phyloP scores from a whole-genome alignment of 768 basidiomycete genomes.

The Phlebiopsis gigantea region DNA sequence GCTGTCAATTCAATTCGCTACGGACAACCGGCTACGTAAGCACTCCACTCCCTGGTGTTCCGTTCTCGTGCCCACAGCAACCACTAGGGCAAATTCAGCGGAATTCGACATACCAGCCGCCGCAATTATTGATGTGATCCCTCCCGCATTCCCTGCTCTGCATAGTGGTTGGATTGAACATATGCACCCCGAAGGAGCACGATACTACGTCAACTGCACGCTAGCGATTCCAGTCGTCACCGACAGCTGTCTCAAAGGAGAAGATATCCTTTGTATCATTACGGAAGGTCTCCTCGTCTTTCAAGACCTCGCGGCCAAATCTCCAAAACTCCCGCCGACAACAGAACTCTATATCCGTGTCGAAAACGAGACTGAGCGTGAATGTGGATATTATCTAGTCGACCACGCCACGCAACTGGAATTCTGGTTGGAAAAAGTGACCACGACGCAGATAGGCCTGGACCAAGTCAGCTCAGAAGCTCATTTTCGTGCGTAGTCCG shows the following conservation, averaged over 20 bases:
- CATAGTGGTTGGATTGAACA: conserved; percentile 6
- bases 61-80: not conserved
- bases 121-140: not conserved
- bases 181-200: conserved; percentile 19
- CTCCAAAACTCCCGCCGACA: conserved; percentile 5
- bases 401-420: conserved; percentile 17
- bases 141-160: not conserved
- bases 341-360: conserved; percentile 13
- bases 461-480: not conserved
- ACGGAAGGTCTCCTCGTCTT: not conserved
- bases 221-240: conserved; percentile 49
- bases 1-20: not conserved
- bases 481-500: conserved; percentile 3
- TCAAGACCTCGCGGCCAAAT: not conserved
- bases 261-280: conserved; percentile 58
- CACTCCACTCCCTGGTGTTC: not conserved
- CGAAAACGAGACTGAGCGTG: not conserved
- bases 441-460: not conserved
- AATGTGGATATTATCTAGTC: conserved; percentile 20
- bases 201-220: conserved; percentile 11
- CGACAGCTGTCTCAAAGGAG: conserved; percentile 37
- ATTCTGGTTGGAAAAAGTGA: conserved; percentile 17
- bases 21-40: not conserved
- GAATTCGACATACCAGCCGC: not conserved
- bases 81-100: not conserved